phyloP scores from a whole-genome alignment of 1,139 yeast genomes.

The Kazachstania sp. region DNA sequence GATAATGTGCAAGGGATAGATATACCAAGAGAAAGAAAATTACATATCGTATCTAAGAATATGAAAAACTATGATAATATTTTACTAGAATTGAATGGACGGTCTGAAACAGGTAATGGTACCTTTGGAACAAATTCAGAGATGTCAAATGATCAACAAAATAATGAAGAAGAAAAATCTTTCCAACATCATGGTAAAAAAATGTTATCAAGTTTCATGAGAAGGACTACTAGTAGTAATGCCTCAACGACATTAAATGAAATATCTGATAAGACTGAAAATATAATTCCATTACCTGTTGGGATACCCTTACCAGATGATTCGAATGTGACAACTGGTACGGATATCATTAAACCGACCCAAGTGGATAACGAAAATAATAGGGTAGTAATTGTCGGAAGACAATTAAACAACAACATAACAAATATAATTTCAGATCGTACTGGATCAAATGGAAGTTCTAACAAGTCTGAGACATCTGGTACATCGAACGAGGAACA shows the following conservation, averaged over 20 bases:
- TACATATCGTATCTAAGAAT: slow-evolving; percentile 37
- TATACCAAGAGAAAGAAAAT: slow-evolving; percentile 33
- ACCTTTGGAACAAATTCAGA: too few species aligned
- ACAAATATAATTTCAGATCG: neutral
- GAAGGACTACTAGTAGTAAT: neutral
- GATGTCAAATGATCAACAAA: neutral
- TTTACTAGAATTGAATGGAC: slow-evolving; percentile 20
- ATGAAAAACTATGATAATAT: slow-evolving; percentile 30
- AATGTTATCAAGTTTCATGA: slow-evolving; percentile 3
- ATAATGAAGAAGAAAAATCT: slow-evolving; percentile 1
- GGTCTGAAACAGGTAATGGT: slow-evolving; percentile 16
- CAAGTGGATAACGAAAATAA: neutral
- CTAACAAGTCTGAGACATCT: neutral
- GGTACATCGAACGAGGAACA: neutral
- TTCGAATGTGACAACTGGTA: neutral
- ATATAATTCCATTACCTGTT: neutral
- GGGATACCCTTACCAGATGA: neutral
- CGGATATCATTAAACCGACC: neutral
- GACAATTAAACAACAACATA: neutral
- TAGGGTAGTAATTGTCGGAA: neutral
- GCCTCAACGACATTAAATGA: neutral
- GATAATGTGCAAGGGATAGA: neutral
- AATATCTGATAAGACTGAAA: neutral
- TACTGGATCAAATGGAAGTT: neutral
- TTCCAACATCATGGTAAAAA: slow-evolving; percentile 4